These are phyloP conservation scores for Helianthus tuberosus DNA, from an alignment of 129 eudicot species.

Conservation along the genomic window DNA sequence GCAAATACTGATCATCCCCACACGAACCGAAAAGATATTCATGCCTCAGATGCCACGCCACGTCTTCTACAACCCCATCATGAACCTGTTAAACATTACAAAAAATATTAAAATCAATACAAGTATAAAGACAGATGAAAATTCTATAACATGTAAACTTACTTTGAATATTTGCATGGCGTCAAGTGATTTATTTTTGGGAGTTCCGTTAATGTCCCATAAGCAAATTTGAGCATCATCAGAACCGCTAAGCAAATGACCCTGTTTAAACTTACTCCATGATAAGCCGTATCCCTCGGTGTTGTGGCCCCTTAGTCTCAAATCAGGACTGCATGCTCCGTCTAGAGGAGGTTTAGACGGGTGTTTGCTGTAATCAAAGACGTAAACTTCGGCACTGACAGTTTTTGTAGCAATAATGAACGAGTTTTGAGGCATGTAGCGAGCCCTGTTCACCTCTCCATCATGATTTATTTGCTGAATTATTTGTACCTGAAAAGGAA, in stretches of 20 bases:
- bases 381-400: slow-evolving; percentile 89
- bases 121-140: neutral
- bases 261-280: slow-evolving; percentile 92
- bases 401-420: slow-evolving; percentile 94
- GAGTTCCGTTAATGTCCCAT: slow-evolving; percentile 91
- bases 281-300: slow-evolving; percentile 94
- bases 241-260: slow-evolving; percentile 92
- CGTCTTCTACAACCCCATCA: slow-evolving; percentile 98
- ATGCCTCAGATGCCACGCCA: slow-evolving; percentile 97
- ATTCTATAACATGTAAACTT: neutral
- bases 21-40: slow-evolving; percentile 94
- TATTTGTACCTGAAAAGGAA: slow-evolving; percentile 77
- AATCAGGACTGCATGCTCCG: slow-evolving; percentile 90
- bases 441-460: slow-evolving; percentile 97
- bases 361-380: slow-evolving; percentile 94
- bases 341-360: slow-evolving; percentile 91
- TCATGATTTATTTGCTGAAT: slow-evolving; percentile 96
- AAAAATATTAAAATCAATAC: slow-evolving; percentile 9
- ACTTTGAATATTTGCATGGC: slow-evolving; percentile 95
- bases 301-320: slow-evolving; percentile 88
- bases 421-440: slow-evolving; percentile 94
- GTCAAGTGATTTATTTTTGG: slow-evolving; percentile 73
- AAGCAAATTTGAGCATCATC: slow-evolving; percentile 98
- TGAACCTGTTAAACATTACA: slow-evolving; percentile 52
- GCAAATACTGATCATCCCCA: slow-evolving; percentile 93